Evolutionary conservation across 2,329 filamentous ascomycete species (phyloP), one percentile per base, ranked within the genome.

Genomic region (Trichoderma guizhouense): DNA sequence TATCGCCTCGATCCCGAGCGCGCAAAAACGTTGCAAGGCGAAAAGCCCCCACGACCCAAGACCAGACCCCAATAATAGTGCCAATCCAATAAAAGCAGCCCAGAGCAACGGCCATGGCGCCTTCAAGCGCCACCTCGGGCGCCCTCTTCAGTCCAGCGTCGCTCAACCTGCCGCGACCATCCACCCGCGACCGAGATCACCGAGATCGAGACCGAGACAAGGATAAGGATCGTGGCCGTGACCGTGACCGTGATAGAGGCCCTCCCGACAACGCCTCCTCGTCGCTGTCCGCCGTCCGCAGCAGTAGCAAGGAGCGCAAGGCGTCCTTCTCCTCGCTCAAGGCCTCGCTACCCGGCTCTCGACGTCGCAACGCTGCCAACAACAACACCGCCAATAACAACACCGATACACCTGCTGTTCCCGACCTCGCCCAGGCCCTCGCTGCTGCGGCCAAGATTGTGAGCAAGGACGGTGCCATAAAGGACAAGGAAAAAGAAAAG

Each of bases 251-350:
- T 32, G 28, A 58, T 18, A 81, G 81, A 75, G 81, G 82, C 73
- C 81, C 77, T 64, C 36, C 32, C 8, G 60, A 36, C 8, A 34
- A 36, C 21, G 14, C 28, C 1, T 32, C 34, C 0, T 30, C 55
- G 58, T 58, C 58, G 39, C 69, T 63, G 32, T 39, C 66, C 74
- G 80, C 78, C 76, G 72, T 80, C 36, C 60, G 58, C 67, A 53
- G 36, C 67, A 74, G 81, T 69, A 77, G 78, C 79, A 84, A 86
- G 78, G 85, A 86, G 75, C 83, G 86, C 81, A 85, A 86, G 76
- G 79, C 83, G 28, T 88, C 87, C 58, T 86, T 88, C 77, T 82
- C 67, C 26, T 61, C 83, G 71, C 87, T 86, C 75, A 88, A 87
- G 77, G 74, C 86, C 9, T 88, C 87, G 57, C 83, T 88, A 73